These are phyloP conservation scores for Suhomyces bribrorum DNA, from an alignment of 1,139 yeast species.

Conservation along the genomic window DNA sequence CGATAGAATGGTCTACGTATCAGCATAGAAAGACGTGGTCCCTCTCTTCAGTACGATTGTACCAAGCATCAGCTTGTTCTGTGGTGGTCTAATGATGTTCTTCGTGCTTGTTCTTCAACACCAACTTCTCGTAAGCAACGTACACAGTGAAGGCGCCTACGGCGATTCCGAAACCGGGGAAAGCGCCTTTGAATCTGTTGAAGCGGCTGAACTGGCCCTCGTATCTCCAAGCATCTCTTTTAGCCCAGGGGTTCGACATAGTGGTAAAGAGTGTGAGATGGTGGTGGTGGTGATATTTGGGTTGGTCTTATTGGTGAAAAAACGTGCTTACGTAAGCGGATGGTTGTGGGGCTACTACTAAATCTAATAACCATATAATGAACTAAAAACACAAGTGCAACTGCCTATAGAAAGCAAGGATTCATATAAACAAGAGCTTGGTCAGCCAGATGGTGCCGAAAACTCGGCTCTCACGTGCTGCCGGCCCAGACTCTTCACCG, in stretches of 20 bases:
- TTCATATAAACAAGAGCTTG: neutral
- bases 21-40: too few relatives aligned
- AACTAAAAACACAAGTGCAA: constrained; percentile 1
- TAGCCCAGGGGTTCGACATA: constrained; percentile 47
- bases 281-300: neutral
- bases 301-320: constrained; percentile 12
- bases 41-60: too few relatives aligned
- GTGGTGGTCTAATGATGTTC: constrained; percentile 18
- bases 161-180: constrained; percentile 85
- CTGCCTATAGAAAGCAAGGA: neutral
- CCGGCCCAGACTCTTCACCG: too few relatives aligned
- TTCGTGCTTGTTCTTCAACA: constrained; percentile 28
- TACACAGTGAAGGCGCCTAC: constrained; percentile 73
- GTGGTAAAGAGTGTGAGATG: neutral
- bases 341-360: neutral
- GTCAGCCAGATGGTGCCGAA: too few relatives aligned
- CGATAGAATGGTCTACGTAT: too few relatives aligned
- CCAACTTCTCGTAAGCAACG: constrained; percentile 61
- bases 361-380: constrained; percentile 1
- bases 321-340: constrained; percentile 7
- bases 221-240: constrained; percentile 91
- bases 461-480: too few relatives aligned
- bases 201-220: constrained; percentile 76
- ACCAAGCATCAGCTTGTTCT: too few relatives aligned
- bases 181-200: constrained; percentile 69